Evolutionary conservation across 2,329 filamentous ascomycete genomes (phyloP), one percentile per base, ranked within the genome.

Genomic region (Penicillium sp.): DNA sequence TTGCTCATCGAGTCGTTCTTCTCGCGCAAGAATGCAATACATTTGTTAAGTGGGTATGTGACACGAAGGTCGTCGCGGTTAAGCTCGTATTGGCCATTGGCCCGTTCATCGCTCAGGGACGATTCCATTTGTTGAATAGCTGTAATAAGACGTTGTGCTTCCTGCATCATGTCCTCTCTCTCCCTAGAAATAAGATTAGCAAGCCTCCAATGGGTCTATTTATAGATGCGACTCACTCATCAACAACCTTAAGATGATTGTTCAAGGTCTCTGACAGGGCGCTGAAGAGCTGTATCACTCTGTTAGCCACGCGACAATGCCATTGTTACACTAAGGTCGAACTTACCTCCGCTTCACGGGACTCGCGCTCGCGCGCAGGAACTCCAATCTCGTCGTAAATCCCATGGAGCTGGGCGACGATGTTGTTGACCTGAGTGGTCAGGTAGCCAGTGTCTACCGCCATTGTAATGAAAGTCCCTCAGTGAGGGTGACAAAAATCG

Each of bases 301-400:
- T 21, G 53, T 42, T 19, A 57, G 55, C 19, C 29, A 48, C 9
- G 38, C 42, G 27, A 57, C 21, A 27, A 55, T 39, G 6, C 5
- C 42, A 33, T 23, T 36, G 33, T 21, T n/a, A n/a, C 2, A 35
- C 17, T 13, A 3, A 21, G 23, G n/a, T 31, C 10, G 1, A 59
- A 69, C 83, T 71, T 80, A 96, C 93, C 86, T 97, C 91, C 73
- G 90, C 85, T 74, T 97, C 93, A 69, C 94, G 85, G 49, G 86
- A 83, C 73, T 97, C 92, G 70, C 94, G 89, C 76, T 97, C 94
- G 86, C 96, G 92, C 70, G 81, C 86, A 29, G 93, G 86, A n/a
- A 99, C 90, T 58, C 94, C 94, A 70, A 99, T 99, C 73, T 99
- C 93, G 75, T 99, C 94, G 71, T 97, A 99, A 57, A 97, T 85